Evolutionary conservation across 139 green algal genomes (phyloP).

Genomic region (Chlorella vulgaris): DNA sequence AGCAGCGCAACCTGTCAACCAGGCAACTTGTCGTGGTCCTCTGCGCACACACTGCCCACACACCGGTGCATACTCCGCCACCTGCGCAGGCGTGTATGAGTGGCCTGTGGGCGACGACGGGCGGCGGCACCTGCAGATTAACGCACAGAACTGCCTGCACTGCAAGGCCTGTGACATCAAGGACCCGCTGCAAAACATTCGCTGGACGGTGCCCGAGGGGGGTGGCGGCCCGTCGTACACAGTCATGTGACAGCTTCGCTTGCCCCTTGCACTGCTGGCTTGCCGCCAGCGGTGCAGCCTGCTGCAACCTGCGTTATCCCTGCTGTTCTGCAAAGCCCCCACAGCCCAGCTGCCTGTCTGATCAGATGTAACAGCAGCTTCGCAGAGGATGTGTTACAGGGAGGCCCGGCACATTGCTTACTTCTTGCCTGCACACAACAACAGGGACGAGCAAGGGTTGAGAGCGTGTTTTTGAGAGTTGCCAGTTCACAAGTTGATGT

Average conservation of each 20-base stretch:
- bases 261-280: neutral
- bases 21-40: too few species aligned
- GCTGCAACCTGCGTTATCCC: too few species aligned
- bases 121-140: conserved; percentile 78
- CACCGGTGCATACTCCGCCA: too few species aligned
- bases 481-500: too few species aligned
- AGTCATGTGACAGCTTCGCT: conserved; percentile 46
- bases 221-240: conserved; percentile 89
- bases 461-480: too few species aligned
- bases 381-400: conserved; percentile 10
- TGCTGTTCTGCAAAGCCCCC: too few species aligned
- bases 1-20: neutral
- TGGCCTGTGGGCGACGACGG: conserved; percentile 59
- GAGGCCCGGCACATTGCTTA: neutral
- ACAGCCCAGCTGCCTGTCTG: neutral
- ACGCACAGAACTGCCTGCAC: conserved; percentile 98
- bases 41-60: too few species aligned
- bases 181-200: conserved; percentile 91
- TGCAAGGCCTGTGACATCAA: conserved; percentile 98
- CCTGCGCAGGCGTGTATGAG: conserved; percentile 87
- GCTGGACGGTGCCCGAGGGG: conserved; percentile 91
- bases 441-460: too few species aligned
- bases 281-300: neutral
- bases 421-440: conserved; percentile 35
- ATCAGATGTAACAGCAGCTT: neutral